Conservation (phyloP, 2,329 filamentous ascomycete species). For the Scytalidium sp. region DNA sequence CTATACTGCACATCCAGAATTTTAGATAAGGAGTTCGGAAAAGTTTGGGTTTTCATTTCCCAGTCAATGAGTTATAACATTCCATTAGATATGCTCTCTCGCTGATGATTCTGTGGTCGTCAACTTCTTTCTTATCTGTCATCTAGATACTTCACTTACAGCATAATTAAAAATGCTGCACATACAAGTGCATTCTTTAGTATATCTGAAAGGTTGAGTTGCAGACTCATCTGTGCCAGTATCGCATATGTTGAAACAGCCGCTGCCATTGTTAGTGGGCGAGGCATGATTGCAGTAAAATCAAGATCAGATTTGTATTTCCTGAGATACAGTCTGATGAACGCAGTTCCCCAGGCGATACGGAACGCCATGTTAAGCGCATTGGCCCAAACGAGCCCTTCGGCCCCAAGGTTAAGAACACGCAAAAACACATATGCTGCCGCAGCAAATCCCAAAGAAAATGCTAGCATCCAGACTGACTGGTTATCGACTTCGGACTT, state of each 20-base stretch:
- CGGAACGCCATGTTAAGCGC: slow-evolving; percentile 85
- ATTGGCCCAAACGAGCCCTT: slow-evolving; percentile 83
- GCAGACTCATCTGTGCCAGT: slow-evolving; percentile 29
- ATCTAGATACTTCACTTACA: slow-evolving; percentile 51
- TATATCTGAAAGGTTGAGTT: slow-evolving; percentile 26
- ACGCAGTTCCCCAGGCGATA: slow-evolving; percentile 75
- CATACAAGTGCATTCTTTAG: slow-evolving; percentile 48
- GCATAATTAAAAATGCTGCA: slow-evolving; percentile 47
- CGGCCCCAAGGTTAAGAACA: slow-evolving; percentile 68
- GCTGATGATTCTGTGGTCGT: slow-evolving; percentile 42
- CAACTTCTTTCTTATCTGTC: slow-evolving; percentile 4
- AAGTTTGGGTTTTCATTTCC: slow-evolving; percentile 14
- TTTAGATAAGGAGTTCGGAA: slow-evolving; percentile 21
- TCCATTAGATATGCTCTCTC: slow-evolving; percentile 53
- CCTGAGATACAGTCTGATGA: slow-evolving; percentile 65
- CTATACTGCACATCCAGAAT: slow-evolving; percentile 31
- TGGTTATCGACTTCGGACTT: slow-evolving; percentile 73
- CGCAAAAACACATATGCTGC: slow-evolving; percentile 74
- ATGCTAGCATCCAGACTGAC: slow-evolving; percentile 78
- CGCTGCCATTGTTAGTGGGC: slow-evolving; percentile 37
- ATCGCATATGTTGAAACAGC: slow-evolving; percentile 42
- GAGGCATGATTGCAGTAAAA: slow-evolving; percentile 41
- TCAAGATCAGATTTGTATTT: slow-evolving; percentile 39
- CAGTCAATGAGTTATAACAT: slow-evolving; percentile 44
- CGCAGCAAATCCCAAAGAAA: slow-evolving; percentile 72